Evolutionary conservation across 2,329 filamentous ascomycete species (phyloP).

Genomic region (Colletotrichum melonis): DNA sequence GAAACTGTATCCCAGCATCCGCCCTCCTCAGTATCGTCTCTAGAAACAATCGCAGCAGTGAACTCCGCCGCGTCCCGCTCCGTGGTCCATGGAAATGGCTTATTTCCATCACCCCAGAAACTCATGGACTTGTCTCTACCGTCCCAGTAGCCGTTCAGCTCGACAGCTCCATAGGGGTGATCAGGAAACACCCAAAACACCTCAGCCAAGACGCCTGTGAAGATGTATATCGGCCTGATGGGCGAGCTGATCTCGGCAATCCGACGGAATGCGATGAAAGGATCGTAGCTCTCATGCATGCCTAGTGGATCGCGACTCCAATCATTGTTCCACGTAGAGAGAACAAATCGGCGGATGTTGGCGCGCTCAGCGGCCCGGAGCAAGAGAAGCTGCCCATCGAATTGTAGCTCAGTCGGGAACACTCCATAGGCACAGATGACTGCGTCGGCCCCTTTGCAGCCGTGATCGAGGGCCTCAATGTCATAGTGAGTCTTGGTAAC

Average conservation of each 20-base stretch:
- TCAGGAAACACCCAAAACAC: slow-evolving; percentile 37
- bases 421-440: slow-evolving; percentile 38
- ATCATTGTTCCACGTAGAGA: slow-evolving; percentile 45
- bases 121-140: not conserved
- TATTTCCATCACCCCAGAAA: not conserved
- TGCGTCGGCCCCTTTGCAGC: not conserved
- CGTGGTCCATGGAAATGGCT: not conserved
- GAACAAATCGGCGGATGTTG: slow-evolving; percentile 43
- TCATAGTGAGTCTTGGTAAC: not conserved
- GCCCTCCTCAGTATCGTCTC: not conserved
- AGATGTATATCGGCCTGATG: slow-evolving; percentile 43
- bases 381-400: slow-evolving; percentile 49
- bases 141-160: not conserved
- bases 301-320: slow-evolving; percentile 43
- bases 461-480: not conserved
- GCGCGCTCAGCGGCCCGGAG: slow-evolving; percentile 48
- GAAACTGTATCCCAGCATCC: not conserved
- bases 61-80: not conserved
- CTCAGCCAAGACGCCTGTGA: slow-evolving; percentile 44
- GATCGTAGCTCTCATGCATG: slow-evolving; percentile 46
- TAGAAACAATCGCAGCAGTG: not conserved
- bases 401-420: slow-evolving; percentile 31
- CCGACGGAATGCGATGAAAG: slow-evolving; percentile 43
- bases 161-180: not conserved
- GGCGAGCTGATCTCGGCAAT: slow-evolving; percentile 40